These are phyloP conservation scores for Aspergillus pseudotamarii DNA, from an alignment of 2,329 filamentous ascomycete genomes.

Conservation along the genomic window DNA sequence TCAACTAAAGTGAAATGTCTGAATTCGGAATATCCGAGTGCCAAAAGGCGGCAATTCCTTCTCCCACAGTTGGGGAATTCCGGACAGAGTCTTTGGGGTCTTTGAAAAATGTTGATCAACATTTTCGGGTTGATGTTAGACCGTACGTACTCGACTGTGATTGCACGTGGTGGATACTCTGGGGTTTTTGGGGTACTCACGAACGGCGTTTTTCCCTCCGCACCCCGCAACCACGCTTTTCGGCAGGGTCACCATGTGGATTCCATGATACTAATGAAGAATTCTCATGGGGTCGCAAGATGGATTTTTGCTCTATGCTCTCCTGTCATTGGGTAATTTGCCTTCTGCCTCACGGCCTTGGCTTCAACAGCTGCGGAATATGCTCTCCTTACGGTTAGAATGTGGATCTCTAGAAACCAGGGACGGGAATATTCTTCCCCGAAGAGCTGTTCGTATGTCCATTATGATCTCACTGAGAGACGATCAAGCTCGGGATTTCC, in stretches of 20 bases:
- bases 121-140: background rate
- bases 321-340: background rate
- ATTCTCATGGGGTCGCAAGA: background rate
- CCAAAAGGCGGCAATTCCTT: background rate
- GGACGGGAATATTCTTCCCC: background rate
- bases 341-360: background rate
- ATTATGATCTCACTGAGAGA: background rate
- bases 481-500: background rate
- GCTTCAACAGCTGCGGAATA: background rate
- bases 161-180: slow-evolving; percentile 4
- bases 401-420: background rate
- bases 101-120: background rate
- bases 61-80: background rate
- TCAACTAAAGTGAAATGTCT: background rate
- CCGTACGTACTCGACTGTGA: background rate
- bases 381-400: background rate
- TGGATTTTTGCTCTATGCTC: background rate
- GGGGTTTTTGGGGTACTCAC: background rate
- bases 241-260: background rate
- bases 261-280: background rate
- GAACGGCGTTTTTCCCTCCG: background rate
- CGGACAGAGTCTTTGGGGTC: background rate
- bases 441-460: background rate
- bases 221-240: background rate
- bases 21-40: background rate